These are phyloP conservation scores for Hamamelis virginiana DNA, from an alignment of 164 flowering plant species.

Conservation along the genomic window DNA sequence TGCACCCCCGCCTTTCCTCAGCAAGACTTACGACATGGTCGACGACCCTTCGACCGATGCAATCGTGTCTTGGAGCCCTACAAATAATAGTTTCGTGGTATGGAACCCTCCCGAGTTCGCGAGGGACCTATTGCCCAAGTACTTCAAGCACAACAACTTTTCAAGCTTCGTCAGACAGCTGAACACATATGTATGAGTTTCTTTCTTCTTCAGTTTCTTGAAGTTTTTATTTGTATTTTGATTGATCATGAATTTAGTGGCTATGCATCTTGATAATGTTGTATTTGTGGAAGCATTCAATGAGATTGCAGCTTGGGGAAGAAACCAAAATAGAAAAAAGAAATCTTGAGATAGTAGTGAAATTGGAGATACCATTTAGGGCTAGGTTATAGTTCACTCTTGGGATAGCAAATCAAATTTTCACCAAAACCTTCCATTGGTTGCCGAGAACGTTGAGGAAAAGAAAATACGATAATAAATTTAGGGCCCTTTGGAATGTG, in stretches of 20 bases:
- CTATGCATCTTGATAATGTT: too few relatives aligned
- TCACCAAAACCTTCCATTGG: too few relatives aligned
- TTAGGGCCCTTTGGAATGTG: too few relatives aligned
- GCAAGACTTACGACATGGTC: constrained; percentile 75
- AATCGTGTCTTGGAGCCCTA: constrained; percentile 59
- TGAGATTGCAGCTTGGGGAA: too few relatives aligned
- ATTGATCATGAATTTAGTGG: too few relatives aligned
- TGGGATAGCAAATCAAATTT: too few relatives aligned
- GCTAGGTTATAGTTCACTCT: neutral
- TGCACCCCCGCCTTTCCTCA: constrained; percentile 67
- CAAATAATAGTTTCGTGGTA: constrained; percentile 59
- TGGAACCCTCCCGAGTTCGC: constrained; percentile 73
- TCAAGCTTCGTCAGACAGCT: constrained; percentile 73
- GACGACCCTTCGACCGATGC: constrained; percentile 60
- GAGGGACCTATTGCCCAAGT: constrained; percentile 56
- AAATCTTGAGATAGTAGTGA: neutral
- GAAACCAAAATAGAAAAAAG: too few relatives aligned
- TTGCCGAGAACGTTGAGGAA: too few relatives aligned
- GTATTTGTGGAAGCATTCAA: too few relatives aligned
- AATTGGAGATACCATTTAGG: neutral
- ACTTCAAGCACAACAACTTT: constrained; percentile 75
- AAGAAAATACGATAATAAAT: too few relatives aligned
- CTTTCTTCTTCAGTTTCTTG: too few relatives aligned
- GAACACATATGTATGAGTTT: constrained; percentile 55
- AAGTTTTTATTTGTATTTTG: too few relatives aligned